Base-by-base conservation (phyloP, 805 yeast genomes). In the Zygotorulaspora chibaensis region DNA sequence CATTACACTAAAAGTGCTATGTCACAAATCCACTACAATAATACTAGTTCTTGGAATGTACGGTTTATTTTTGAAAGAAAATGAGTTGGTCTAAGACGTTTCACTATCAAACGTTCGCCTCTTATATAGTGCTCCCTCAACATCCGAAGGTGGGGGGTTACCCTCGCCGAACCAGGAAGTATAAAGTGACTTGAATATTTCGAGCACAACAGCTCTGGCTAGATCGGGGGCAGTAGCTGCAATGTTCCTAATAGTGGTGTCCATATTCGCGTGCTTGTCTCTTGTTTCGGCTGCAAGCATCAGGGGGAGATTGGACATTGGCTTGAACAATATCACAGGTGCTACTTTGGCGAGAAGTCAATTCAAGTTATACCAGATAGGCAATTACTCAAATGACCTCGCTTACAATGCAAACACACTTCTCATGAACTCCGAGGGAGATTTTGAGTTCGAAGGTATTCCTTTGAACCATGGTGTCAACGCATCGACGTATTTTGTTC, bases 11-110 rank as follows among this genome's bases (percentile, higher is more conserved):
- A 15, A 25, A 23, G 17, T 29, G 40, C 38, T 28, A 35, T 41
- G 45, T 46, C 45, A 62, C 68, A 61, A 62, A 48, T 59, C 63
- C 62, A 54, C 68, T 64, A 64, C 68, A 64, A 64, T 64, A 64
- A 64, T 64, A 64, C 68, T 51, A 63, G 65, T 64, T 55, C 68
- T 64, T 58, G 55, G 49, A 61, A 62, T 61, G 64, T 61, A 55
- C 54, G 57, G 46, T 52, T 47, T 50, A 52, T 47, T 46, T 39
- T 18, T 38, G 50, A 38, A 33, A n/a, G 36, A 33, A 33, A 13
- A 33, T n/a, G 16, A 33, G 36, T 33, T 5, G 33, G n/a, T n/a
- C n/a, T n/a, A n/a, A n/a, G n/a, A n/a, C n/a, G n/a, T n/a, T n/a
- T n/a, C n/a, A n/a, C n/a, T n/a, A n/a, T n/a, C 25, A 20, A 20